These are phyloP conservation scores for Cryptosporidium sp. DNA, from an alignment of 169 alveolate genomes.

Conservation along the genomic window DNA sequence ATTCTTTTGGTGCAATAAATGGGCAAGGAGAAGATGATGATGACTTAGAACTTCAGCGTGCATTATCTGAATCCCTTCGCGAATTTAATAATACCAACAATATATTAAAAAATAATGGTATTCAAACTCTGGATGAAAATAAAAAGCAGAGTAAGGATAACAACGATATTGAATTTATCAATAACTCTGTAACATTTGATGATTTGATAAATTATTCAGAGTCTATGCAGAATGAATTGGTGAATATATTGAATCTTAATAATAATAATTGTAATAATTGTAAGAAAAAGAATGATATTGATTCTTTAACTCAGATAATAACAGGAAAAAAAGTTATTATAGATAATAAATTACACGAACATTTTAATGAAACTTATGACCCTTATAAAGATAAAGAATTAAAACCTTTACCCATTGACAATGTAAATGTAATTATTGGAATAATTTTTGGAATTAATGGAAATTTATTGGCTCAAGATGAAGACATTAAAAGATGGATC, in stretches of 20 bases:
- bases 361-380: conserved; percentile 22
- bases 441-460: conserved; percentile 13
- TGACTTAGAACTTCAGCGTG: conserved; percentile 51
- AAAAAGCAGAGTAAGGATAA: background rate
- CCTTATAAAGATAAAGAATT: conserved; percentile 21
- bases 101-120: background rate
- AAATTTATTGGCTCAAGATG: conserved; percentile 15
- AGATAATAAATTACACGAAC: background rate
- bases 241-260: conserved; percentile 22
- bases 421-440: background rate
- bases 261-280: background rate
- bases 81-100: background rate
- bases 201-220: conserved; percentile 29
- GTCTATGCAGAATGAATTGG: conserved; percentile 36
- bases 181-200: background rate
- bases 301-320: conserved; percentile 6
- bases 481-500: conserved; percentile 56
- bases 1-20: background rate
- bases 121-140: background rate
- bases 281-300: conserved; percentile 24
- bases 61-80: conserved; percentile 33
- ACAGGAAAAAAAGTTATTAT: background rate
- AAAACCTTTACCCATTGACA: conserved; percentile 1
- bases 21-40: conserved; percentile 20
- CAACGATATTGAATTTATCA: background rate